Evolutionary conservation across 129 eudicot species (phyloP).

Genomic region (Lonicera japonica): DNA sequence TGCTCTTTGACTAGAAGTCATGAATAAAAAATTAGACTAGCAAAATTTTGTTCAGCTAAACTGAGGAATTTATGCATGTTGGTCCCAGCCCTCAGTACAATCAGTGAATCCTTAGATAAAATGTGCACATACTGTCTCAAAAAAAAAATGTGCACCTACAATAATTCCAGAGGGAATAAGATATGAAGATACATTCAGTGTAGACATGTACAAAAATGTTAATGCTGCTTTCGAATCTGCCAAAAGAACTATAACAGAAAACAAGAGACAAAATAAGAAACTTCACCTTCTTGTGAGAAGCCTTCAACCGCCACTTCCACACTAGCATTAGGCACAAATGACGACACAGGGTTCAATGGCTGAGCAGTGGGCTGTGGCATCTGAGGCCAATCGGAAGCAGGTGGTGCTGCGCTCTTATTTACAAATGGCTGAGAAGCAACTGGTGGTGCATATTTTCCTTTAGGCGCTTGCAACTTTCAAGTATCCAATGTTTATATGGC

Average conservation of each 20-base stretch:
- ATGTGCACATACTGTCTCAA: too few relatives aligned
- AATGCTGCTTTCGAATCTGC: too few relatives aligned
- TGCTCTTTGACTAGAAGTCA: background rate
- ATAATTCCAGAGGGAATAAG: background rate
- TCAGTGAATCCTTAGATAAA: background rate
- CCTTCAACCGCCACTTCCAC: slow-evolving; percentile 37
- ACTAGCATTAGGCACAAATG: slow-evolving; percentile 34
- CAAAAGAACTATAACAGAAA: background rate
- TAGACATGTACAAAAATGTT: too few relatives aligned
- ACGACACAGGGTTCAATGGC: slow-evolving; percentile 22
- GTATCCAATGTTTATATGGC: slow-evolving; percentile 6
- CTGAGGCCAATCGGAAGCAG: slow-evolving; percentile 47
- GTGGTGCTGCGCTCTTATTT: slow-evolving; percentile 32
- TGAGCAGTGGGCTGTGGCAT: slow-evolving; percentile 41
- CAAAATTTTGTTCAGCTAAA: too few relatives aligned
- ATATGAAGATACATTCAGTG: too few relatives aligned
- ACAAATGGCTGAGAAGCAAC: slow-evolving; percentile 31
- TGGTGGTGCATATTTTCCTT: slow-evolving; percentile 48
- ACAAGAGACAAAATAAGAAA: background rate
- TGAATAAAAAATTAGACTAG: too few relatives aligned
- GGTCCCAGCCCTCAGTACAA: background rate
- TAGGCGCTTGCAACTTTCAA: slow-evolving; percentile 51
- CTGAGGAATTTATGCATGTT: too few relatives aligned
- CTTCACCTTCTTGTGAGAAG: slow-evolving; percentile 42
- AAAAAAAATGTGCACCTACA: background rate